Base-by-base conservation (phyloP, 352 stramenopile species). In the Phytophthora syringae region DNA sequence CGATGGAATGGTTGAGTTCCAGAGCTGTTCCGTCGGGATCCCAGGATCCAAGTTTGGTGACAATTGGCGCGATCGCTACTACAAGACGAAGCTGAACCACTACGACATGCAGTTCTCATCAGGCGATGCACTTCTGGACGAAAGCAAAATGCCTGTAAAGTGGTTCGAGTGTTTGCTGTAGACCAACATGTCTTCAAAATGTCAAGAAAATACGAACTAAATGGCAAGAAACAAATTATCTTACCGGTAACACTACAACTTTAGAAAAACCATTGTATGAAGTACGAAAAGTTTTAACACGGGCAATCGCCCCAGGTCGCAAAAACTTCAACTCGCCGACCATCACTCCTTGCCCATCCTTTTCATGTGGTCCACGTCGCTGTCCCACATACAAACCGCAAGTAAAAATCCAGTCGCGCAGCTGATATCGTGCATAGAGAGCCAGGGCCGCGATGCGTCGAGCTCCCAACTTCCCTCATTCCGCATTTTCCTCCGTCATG, bases 1-100 rank as follows among this genome's bases (percentile, higher is more conserved):
- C 51, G 72, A 80, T 47, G 67, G 72, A 22, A 42, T 67, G 32
- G 64, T 86, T 16, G 74, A 81, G 39, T 77, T 70, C 22, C 48
- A 75, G 12, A 82, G 74, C 43, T 79, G 70, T 27, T 28, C 53
- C 6, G 49, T 12, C 1, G 62, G 62, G 0, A 50, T 80, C 16
- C 52, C 66, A 15, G n/a, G n/a, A 27, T 58, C 44, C 18, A 64
- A 57, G 40, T 79, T 84, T 27, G 55, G 48, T n/a, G 63, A 34
- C 36, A 67, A 42, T 30, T 72, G 68, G 45, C 40, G 28, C 4
- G 57, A 56, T 52, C 27, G 10, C 10, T 70, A 60, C 59, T 83
- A 80, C 59, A 40, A 66, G 10, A 57, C 67, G 0, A 57, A 66
- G 18, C 36, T 83, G 11, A 80, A 83, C 32, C 75, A 83, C 52